Conservation (phyloP, 352 stramenopile species). For the Phytophthora boehmeriae region DNA sequence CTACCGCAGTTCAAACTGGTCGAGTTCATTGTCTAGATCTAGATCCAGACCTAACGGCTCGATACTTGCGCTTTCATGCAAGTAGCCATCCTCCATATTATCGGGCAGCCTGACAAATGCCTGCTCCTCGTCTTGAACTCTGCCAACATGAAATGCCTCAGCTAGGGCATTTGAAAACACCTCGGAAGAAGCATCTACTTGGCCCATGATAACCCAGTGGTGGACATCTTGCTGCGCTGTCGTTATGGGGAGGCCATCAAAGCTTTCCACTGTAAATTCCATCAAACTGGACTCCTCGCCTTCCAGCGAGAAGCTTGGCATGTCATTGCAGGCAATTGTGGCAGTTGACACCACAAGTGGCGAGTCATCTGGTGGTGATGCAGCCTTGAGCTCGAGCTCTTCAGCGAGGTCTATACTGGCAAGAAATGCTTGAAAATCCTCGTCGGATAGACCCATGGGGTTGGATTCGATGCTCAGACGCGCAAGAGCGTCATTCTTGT, state of each 20-base stretch:
- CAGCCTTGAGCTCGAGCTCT: constrained; percentile 22
- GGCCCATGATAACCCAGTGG: constrained; percentile 35
- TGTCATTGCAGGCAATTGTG: not conserved
- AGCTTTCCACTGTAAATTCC: not conserved
- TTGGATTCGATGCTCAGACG: constrained; percentile 23
- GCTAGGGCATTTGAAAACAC: constrained; percentile 26
- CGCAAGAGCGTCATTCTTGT: constrained; percentile 3
- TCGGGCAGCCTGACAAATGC: constrained; percentile 18
- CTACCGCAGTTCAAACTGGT: constrained; percentile 27
- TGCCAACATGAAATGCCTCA: constrained; percentile 14
- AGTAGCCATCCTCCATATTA: constrained; percentile 21
- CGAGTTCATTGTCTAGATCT: constrained; percentile 12
- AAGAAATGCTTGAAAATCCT: constrained; percentile 32
- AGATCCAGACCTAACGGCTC: constrained; percentile 1
- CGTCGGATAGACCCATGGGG: constrained; percentile 26
- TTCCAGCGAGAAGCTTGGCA: constrained; percentile 23
- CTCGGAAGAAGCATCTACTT: constrained; percentile 32
- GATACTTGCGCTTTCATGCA: constrained; percentile 14
- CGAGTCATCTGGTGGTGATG: constrained; percentile 16
- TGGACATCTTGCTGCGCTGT: constrained; percentile 33
- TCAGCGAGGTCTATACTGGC: constrained; percentile 29
- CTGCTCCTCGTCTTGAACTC: not conserved
- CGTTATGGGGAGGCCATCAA: constrained; percentile 12
- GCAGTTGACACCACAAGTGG: constrained; percentile 28
- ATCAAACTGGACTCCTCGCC: not conserved